These are phyloP conservation scores for Lactarius trivialis DNA, from an alignment of 768 basidiomycete genomes.

Conservation along the genomic window DNA sequence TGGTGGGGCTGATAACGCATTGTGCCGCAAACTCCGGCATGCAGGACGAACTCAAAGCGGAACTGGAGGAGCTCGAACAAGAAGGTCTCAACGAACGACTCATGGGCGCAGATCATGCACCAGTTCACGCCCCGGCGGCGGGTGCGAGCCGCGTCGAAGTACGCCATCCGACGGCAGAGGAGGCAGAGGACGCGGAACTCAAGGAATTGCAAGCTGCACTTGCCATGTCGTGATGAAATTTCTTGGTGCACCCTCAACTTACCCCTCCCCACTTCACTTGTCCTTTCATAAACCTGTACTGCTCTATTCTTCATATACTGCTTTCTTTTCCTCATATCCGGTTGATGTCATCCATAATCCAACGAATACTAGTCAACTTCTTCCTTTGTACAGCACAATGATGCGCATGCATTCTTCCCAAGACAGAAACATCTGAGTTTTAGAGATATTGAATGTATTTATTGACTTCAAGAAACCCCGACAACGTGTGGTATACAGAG, in stretches of 20 bases:
- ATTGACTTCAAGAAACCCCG: constrained; percentile 11
- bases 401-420: background rate
- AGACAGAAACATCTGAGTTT: background rate
- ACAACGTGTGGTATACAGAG: constrained; percentile 21
- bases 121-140: constrained; percentile 72
- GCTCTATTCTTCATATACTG: constrained; percentile 13
- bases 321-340: constrained; percentile 1
- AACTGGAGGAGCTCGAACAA: constrained; percentile 84
- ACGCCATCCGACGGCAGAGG: constrained; percentile 51
- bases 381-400: constrained; percentile 8
- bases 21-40: constrained; percentile 2
- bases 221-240: constrained; percentile 51
- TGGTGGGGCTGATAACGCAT: background rate
- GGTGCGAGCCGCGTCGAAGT: constrained; percentile 35
- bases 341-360: constrained; percentile 15
- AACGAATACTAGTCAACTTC: constrained; percentile 5
- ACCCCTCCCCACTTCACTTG: background rate
- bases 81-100: constrained; percentile 81
- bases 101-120: constrained; percentile 82
- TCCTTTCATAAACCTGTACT: constrained; percentile 16
- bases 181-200: constrained; percentile 89
- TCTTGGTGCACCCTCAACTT: background rate
- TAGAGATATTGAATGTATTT: constrained; percentile 8
- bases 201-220: constrained; percentile 81
- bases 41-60: constrained; percentile 71